A percentile compares a stretch with the other conserved stretches of the same genome.
Evolutionary conservation across 2,329 filamentous ascomycete genomes (phyloP).

Genomic region (Orbilia quercus): DNA sequence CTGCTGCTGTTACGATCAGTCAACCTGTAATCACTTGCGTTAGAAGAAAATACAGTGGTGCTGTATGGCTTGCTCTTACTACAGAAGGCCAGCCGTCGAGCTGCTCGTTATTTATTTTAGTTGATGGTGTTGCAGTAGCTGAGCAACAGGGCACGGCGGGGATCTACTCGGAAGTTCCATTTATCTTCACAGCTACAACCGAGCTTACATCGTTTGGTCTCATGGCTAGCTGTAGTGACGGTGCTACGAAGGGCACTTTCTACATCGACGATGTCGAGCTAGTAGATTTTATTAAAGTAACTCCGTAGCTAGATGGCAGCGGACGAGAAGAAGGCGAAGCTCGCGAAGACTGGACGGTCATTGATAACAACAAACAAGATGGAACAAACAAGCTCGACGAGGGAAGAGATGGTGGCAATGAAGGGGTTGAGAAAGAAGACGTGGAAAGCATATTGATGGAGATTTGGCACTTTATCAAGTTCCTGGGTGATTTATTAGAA

Average conservation of each 20-base stretch:
- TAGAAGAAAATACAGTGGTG: conserved; percentile 22
- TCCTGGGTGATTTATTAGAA: conserved; percentile 42
- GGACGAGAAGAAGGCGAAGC: conserved; percentile 15
- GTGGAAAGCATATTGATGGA: conserved; percentile 18
- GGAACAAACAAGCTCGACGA: not conserved
- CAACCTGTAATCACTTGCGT: conserved; percentile 32
- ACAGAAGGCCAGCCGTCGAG: not conserved
- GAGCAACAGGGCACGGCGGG: conserved; percentile 12
- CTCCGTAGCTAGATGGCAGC: conserved; percentile 27
- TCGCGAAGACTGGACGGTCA: conserved; percentile 9
- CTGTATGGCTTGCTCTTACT: conserved; percentile 12
- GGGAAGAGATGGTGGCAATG: not conserved
- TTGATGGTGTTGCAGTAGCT: conserved; percentile 9
- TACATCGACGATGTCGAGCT: conserved; percentile 36
- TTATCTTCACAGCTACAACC: conserved; percentile 16
- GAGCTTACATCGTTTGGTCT: not conserved
- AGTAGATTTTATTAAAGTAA: not conserved
- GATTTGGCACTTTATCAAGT: conserved; percentile 37
- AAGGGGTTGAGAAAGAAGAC: conserved; percentile 8
- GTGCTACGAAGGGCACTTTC: conserved; percentile 16
- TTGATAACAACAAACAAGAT: conserved; percentile 1
- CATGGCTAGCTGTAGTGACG: conserved; percentile 8
- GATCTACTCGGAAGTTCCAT: conserved; percentile 13
- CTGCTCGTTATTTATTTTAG: conserved; percentile 23
- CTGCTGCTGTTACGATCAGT: conserved; percentile 6